Conservation (phyloP, 2,329 filamentous ascomycete species). For the Sporothrix mexicana region DNA sequence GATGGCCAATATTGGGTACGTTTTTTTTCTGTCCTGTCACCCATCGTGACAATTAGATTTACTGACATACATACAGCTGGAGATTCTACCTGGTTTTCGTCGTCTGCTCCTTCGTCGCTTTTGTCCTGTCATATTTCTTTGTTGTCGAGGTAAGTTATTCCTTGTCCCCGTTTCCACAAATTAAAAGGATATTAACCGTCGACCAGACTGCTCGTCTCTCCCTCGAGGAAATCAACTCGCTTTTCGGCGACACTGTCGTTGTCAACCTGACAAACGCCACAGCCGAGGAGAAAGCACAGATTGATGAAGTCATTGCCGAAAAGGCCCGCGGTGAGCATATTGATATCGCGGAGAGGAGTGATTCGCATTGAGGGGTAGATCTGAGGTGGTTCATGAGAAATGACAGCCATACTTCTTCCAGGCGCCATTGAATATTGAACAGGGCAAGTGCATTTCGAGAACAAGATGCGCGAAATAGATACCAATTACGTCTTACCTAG, state of each 20-base stretch:
- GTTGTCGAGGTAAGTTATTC: conserved; percentile 10
- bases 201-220: conserved; percentile 47
- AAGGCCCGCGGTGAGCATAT: conserved; percentile 26
- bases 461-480: too few relatives aligned
- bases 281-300: conserved; percentile 42
- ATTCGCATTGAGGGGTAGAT: background rate
- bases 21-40: too few relatives aligned
- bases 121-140: conserved; percentile 53
- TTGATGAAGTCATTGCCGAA: conserved; percentile 41
- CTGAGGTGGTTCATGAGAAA: background rate
- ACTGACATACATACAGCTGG: conserved; percentile 43
- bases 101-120: conserved; percentile 49
- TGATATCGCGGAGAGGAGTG: background rate
- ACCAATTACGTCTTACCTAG: too few relatives aligned
- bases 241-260: conserved; percentile 53
- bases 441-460: too few relatives aligned
- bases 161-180: too few relatives aligned
- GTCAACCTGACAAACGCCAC: conserved; percentile 32
- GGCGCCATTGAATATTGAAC: too few relatives aligned
- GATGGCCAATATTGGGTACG: conserved; percentile 29
- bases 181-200: background rate
- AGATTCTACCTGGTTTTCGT: conserved; percentile 62
- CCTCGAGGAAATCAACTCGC: conserved; percentile 59
- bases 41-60: background rate
- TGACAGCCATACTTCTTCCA: too few relatives aligned